phyloP scores from a whole-genome alignment of 2,329 filamentous ascomycete species.

The Diplodia mutila region DNA sequence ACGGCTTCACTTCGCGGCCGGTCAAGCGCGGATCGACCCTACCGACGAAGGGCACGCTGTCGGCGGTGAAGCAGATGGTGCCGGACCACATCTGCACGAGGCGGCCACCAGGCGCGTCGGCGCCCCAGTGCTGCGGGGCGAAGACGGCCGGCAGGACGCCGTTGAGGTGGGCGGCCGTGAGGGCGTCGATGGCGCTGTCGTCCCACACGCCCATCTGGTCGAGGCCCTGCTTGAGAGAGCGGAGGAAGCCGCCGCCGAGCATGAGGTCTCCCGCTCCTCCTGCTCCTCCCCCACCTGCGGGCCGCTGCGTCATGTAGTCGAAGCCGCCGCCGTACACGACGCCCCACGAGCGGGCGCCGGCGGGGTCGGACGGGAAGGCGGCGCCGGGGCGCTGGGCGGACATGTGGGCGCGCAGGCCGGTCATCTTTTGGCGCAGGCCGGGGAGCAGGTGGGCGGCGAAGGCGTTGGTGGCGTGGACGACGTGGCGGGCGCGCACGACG shows the following conservation, averaged over 20 bases:
- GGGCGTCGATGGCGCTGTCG: slow-evolving; percentile 29
- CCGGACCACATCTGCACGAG: slow-evolving; percentile 32
- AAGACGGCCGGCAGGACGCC: slow-evolving; percentile 30
- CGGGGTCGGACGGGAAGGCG: slow-evolving; percentile 2
- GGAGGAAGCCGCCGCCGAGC: slow-evolving; percentile 52
- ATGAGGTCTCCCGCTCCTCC: slow-evolving; percentile 38
- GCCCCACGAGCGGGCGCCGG: slow-evolving; percentile 33
- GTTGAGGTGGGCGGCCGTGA: slow-evolving; percentile 27
- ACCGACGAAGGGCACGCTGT: slow-evolving; percentile 10
- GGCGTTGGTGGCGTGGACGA: slow-evolving; percentile 37
- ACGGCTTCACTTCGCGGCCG: slow-evolving; percentile 27
- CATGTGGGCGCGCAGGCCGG: slow-evolving; percentile 21
- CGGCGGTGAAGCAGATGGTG: slow-evolving; percentile 30
- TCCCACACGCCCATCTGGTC: slow-evolving; percentile 43
- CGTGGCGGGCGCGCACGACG: slow-evolving; percentile 23
- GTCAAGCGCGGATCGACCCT: slow-evolving; percentile 18
- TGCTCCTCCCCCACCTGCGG: slow-evolving; percentile 24
- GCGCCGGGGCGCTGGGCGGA: slow-evolving; percentile 13
- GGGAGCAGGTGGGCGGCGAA: slow-evolving; percentile 35
- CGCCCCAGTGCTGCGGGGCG: neutral
- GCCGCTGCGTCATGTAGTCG: slow-evolving; percentile 23
- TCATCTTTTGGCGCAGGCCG: slow-evolving; percentile 31
- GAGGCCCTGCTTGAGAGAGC: slow-evolving; percentile 30
- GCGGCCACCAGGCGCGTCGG: slow-evolving; percentile 6
- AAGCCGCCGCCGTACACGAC: slow-evolving; percentile 27